phyloP scores from a whole-genome alignment of 2,329 filamentous ascomycete genomes.

The Leptographium radiaticola region DNA sequence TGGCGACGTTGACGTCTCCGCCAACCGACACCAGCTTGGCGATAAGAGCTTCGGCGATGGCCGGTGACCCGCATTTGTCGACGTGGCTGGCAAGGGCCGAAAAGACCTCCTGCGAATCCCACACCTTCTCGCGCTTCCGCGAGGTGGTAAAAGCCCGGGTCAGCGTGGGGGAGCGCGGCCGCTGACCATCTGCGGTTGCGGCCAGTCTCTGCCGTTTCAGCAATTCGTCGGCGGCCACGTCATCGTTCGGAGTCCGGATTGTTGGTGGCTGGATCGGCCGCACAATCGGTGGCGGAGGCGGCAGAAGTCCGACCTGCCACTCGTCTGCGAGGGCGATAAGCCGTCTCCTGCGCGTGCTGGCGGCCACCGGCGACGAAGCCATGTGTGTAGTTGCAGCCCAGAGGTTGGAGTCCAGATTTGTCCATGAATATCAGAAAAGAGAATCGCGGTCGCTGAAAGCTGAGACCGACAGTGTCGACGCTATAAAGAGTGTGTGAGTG shows the following conservation, averaged over 20 bases:
- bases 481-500: no score
- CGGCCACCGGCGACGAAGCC: background rate
- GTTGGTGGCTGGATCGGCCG: constrained; percentile 23
- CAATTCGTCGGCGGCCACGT: constrained; percentile 39
- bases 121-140: constrained; percentile 19
- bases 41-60: constrained; percentile 43
- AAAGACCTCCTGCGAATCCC: constrained; percentile 40
- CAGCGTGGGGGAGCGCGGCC: constrained; percentile 12
- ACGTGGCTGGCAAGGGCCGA: constrained; percentile 37
- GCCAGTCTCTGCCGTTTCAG: constrained; percentile 30
- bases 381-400: background rate
- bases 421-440: background rate
- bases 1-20: constrained; percentile 34
- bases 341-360: constrained; percentile 29
- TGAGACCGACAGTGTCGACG: no score
- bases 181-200: constrained; percentile 11
- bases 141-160: constrained; percentile 29
- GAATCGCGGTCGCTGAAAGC: no score
- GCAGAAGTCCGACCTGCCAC: constrained; percentile 31
- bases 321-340: constrained; percentile 36
- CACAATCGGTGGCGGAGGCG: constrained; percentile 26
- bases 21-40: constrained; percentile 34
- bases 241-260: constrained; percentile 34
- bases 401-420: background rate
- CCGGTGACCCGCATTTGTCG: constrained; percentile 33